Percentiles rank a stretch among this genome's conserved stretches.
Conservation (phyloP, 169 alveolate species). For the Neospora caninum region DNA sequence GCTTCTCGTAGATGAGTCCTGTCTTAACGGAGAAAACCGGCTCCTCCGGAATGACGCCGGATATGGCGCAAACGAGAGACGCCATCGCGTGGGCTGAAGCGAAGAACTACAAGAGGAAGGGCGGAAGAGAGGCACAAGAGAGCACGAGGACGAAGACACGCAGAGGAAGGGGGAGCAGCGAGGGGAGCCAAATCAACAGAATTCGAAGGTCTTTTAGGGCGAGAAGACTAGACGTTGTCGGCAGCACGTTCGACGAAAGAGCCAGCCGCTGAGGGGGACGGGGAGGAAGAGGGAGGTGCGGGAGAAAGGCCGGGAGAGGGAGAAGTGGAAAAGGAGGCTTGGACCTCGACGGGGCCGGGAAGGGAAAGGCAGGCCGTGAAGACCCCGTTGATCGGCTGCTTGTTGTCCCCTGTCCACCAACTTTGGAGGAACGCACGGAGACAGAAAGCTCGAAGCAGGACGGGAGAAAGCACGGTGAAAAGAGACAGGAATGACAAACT, state of each 20-base stretch:
- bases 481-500: background rate
- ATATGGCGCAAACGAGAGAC: constrained; percentile 76
- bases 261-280: background rate
- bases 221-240: background rate
- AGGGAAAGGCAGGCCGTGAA: background rate
- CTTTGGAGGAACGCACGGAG: background rate
- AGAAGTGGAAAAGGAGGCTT: background rate
- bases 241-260: background rate
- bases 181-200: background rate
- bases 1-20: constrained; percentile 74
- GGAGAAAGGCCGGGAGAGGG: background rate
- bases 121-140: background rate
- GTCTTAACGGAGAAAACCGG: constrained; percentile 77
- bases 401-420: too few species aligned
- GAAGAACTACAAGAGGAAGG: background rate
- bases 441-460: background rate
- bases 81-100: background rate
- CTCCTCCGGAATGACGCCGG: constrained; percentile 78
- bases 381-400: too few species aligned
- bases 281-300: background rate
- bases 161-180: background rate
- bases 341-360: background rate
- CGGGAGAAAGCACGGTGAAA: background rate
- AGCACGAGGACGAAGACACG: background rate
- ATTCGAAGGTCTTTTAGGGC: background rate